Evolutionary conservation across 768 basidiomycete genomes (phyloP), one percentile per base, ranked within the genome.

Genomic region (Lenzites betulinus): DNA sequence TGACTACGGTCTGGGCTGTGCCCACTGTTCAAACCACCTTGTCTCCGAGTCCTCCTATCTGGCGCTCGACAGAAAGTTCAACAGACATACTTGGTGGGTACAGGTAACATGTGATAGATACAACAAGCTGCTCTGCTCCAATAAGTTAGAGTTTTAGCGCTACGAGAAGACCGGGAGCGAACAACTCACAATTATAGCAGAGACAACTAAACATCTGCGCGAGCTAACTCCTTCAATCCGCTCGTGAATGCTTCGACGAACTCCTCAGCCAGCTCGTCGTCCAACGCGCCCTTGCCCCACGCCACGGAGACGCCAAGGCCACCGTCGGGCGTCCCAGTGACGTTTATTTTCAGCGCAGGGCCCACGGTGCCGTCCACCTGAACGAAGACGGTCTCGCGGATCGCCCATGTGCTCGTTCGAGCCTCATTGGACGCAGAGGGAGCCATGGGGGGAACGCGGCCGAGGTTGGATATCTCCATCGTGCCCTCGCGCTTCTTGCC

Each of bases 381-480:
- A 7, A 50, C 54, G 46, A 70, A 67, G 18, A 44, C 48, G 43
- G 62, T 58, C 28, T 33, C 47, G 47, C 35, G 52, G 3, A 16
- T 22, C 47, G 18, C 20, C 26, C 47, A 13, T 20, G 16, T 22
- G 1, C 26, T 33, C 30, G 30, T 33, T 33, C 6, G 16, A 38
- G 47, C 50, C 2, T 6, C 39, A 5, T 51, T 22, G 22, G 11
- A 12, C n/a, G 28, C 49, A 22, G 13, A 48, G 0, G 8, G 20
- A 5, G 18, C 8, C 5, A n/a, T 26, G 43, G 76, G 70, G 1
- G 60, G 64, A 25, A 25, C 20, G 12, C 22, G 44, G 12, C 78
- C 78, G 15, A 76, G 51, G 63, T 80, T 80, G n/a, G 78, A 79
- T 12, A 79, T 51, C 60, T 74, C 73, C 18, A 79, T 53, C 33